A percentile compares a stretch with the other conserved stretches of the same genome.
phyloP scores from a whole-genome alignment of 495 filamentous ascomycete species.

The Glutinoglossum americanum region DNA sequence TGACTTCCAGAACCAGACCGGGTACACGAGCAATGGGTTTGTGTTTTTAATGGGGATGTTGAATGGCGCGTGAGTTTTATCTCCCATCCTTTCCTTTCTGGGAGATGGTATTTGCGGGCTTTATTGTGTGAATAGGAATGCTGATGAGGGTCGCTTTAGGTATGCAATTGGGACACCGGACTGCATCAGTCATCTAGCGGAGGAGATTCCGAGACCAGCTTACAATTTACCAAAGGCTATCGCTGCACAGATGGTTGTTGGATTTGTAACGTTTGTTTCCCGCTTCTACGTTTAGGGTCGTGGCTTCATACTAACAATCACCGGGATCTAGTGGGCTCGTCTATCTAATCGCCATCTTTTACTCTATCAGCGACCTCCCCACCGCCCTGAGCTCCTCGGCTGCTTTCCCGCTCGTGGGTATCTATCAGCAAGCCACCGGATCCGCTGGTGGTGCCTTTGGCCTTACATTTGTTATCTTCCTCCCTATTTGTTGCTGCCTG shows the following conservation, averaged over 20 bases:
- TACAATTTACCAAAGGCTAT: slow-evolving; percentile 23
- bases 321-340: slow-evolving; percentile 17
- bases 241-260: slow-evolving; percentile 18
- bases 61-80: slow-evolving; percentile 16
- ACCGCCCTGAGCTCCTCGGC: slow-evolving; percentile 21
- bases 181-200: slow-evolving; percentile 13
- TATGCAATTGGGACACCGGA: slow-evolving; percentile 21
- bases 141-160: not conserved
- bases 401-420: slow-evolving; percentile 19
- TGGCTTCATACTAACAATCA: no score
- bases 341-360: slow-evolving; percentile 27
- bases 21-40: slow-evolving; percentile 17
- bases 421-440: slow-evolving; percentile 22
- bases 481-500: slow-evolving; percentile 13
- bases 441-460: slow-evolving; percentile 16
- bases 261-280: slow-evolving; percentile 12
- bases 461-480: slow-evolving; percentile 20
- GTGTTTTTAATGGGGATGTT: slow-evolving; percentile 22
- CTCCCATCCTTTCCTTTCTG: not conserved
- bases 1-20: slow-evolving; percentile 13
- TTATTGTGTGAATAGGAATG: not conserved
- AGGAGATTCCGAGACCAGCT: slow-evolving; percentile 20
- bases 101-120: not conserved
- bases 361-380: slow-evolving; percentile 30
- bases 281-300: not conserved